Evolutionary conservation across 2,329 filamentous ascomycete species (phyloP), one percentile per base, ranked within the genome.

Genomic region (Scorias spongiosa): DNA sequence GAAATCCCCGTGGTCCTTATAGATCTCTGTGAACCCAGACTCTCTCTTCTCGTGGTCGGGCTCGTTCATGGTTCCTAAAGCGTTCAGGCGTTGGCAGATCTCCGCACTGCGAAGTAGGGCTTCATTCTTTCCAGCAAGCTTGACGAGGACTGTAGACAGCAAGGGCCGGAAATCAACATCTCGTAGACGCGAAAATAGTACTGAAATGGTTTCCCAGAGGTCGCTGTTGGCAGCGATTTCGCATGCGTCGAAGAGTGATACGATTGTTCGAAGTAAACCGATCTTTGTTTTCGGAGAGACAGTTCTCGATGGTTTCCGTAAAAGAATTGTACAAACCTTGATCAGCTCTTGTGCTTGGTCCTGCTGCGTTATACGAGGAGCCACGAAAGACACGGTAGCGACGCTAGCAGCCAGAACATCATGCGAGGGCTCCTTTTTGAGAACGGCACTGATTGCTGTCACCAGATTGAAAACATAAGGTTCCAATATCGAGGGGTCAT

Each of bases 151-250:
- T 39, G 78, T 71, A 12, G 82, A 83, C 26, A 96, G 66, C 1
- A 84, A 71, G 48, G 79, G 71, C 44, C 91, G 75, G 56, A 86
- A 93, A 38, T 76, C 67, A 38, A 79, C 74, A 60, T 96, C 88
- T 53, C 80, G 84, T 67, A 96, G 89, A 59, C 88, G 94, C 44
- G 85, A 84, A 58, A 94, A 96, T 29, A 96, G 72, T 0, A 84
- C 80, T 3, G 84, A 81, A 9, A 91, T 65, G 0, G 84, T 84
- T 39, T 76, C 69, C 58, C 83, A 93, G 1, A 93, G 75, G 12
- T 29, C 46, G 14, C 42, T 14, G 10, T 46, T 26, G 10, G 43
- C 42, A 15, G 46, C 39, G 10, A 52, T 48, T 15, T 47, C 46
- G 36, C 52, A 53, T 7, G 45, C 44, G 18, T 53, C 48, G 10